A percentile compares a stretch with the other conserved stretches of the same genome.
Conservation (phyloP, 345 rosid genomes). For the Citrus cavaleriei region DNA sequence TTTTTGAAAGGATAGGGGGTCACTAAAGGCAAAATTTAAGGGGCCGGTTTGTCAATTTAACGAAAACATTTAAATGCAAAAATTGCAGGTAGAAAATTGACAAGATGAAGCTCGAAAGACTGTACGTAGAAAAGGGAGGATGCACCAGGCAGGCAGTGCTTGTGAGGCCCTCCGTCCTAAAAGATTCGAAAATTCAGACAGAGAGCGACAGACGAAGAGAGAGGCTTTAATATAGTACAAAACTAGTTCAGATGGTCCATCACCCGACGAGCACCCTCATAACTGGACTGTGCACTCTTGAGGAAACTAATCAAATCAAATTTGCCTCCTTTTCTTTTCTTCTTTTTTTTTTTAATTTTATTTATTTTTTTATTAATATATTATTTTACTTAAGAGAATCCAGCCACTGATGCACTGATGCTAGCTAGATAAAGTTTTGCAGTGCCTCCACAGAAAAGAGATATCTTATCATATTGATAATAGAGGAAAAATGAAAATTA, state of each 20-base stretch:
- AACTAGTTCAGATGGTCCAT: conserved; percentile 20
- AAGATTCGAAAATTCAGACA: conserved; percentile 29
- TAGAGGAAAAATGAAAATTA: background rate
- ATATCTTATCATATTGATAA: background rate
- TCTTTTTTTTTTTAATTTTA: rapidly evolving
- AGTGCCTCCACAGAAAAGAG: conserved; percentile 10
- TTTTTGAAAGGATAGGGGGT: too few species aligned
- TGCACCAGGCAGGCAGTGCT: background rate
- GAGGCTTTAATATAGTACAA: conserved; percentile 10
- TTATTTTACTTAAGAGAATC: conserved; percentile 27
- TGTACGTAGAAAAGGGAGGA: background rate
- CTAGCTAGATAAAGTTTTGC: background rate
- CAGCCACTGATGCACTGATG: background rate
- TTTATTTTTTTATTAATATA: background rate
- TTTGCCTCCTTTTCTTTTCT: background rate
- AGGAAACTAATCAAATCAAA: conserved; percentile 20
- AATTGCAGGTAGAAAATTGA: background rate
- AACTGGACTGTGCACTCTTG: conserved; percentile 13
- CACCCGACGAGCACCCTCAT: conserved; percentile 1
- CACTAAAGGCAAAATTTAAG: background rate
- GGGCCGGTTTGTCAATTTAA: background rate
- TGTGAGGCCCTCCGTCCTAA: conserved; percentile 29
- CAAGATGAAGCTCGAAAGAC: conserved; percentile 6
- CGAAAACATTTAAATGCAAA: background rate
- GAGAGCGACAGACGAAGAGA: conserved; percentile 12